Percentiles rank a stretch among this genome's conserved stretches.
These are phyloP conservation scores for Leptodontidium sp. DNA, from an alignment of 2,329 filamentous ascomycete genomes.

Conservation along the genomic window DNA sequence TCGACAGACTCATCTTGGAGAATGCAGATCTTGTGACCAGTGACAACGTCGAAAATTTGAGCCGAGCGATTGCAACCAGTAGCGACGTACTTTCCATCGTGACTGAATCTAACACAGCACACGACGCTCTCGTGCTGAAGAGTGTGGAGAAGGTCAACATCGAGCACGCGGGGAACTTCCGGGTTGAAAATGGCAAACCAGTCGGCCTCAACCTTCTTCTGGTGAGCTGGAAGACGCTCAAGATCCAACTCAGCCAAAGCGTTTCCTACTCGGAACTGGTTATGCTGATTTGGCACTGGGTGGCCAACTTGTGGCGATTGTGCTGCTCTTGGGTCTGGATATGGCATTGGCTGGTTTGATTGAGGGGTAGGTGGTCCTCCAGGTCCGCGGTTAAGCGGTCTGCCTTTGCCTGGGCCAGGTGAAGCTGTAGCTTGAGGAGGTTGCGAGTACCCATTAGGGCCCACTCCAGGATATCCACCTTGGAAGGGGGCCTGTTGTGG, in stretches of 20 bases:
- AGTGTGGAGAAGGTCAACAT: constrained; percentile 94
- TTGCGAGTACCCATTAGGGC: constrained; percentile 78
- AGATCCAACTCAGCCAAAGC: constrained; percentile 86
- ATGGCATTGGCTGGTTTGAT: constrained; percentile 87
- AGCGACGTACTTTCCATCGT: constrained; percentile 93
- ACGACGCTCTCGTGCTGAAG: constrained; percentile 95
- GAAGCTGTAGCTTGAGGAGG: constrained; percentile 86
- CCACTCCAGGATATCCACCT: constrained; percentile 60
- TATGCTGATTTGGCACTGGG: constrained; percentile 74
- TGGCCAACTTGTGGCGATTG: constrained; percentile 87
- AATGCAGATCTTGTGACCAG: constrained; percentile 86
- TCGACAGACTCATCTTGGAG: constrained; percentile 90
- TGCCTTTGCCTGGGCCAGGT: constrained; percentile 80
- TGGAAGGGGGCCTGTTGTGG: constrained; percentile 76
- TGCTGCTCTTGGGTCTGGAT: constrained; percentile 74
- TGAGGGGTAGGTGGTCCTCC: constrained; percentile 86
- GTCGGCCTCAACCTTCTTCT: constrained; percentile 88
- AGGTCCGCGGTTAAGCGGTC: constrained; percentile 70
- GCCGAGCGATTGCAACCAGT: constrained; percentile 98
- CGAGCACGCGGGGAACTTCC: constrained; percentile 84
- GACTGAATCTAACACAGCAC: constrained; percentile 96
- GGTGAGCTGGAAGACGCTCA: constrained; percentile 82
- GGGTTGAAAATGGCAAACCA: constrained; percentile 99
- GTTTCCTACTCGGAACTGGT: constrained; percentile 65
- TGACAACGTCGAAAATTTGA: constrained; percentile 96